A percentile compares a stretch with the other conserved stretches of the same genome.
Conservation (phyloP, 2,329 filamentous ascomycete species). For the Pseudogymnoascus sp. region DNA sequence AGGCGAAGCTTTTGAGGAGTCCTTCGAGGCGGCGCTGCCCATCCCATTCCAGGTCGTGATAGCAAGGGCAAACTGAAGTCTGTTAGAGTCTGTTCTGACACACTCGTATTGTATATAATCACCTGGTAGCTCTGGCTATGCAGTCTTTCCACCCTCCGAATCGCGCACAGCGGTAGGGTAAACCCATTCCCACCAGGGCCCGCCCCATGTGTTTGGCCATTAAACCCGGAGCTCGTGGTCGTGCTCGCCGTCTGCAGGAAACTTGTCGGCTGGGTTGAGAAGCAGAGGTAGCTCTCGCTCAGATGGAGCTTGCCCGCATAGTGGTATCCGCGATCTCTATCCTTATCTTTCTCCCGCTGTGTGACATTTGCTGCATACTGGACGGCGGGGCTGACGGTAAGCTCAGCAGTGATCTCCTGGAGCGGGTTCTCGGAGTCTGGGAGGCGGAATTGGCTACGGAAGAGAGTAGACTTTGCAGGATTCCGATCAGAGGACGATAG, state of each 20-base stretch:
- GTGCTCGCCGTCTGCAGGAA: slow-evolving; percentile 75
- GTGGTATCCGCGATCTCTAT: slow-evolving; percentile 64
- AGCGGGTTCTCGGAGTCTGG: slow-evolving; percentile 86
- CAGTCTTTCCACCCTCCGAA: slow-evolving; percentile 82
- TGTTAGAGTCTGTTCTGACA: slow-evolving; percentile 17
- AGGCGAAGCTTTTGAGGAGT: slow-evolving; percentile 30
- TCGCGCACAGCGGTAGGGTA: slow-evolving; percentile 83
- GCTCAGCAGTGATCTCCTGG: slow-evolving; percentile 92
- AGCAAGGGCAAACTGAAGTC: slow-evolving; percentile 68
- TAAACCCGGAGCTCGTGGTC: slow-evolving; percentile 73
- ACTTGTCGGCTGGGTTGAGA: slow-evolving; percentile 86
- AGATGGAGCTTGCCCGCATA: slow-evolving; percentile 90
- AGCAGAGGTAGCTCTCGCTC: slow-evolving; percentile 91
- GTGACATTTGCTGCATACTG: slow-evolving; percentile 45
- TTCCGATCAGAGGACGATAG: slow-evolving; percentile 67
- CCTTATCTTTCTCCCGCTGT: slow-evolving; percentile 61
- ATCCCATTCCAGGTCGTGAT: slow-evolving; percentile 91
- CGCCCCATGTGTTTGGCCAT: slow-evolving; percentile 84
- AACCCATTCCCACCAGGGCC: slow-evolving; percentile 94
- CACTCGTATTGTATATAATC: slow-evolving; percentile 17
- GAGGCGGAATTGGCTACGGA: slow-evolving; percentile 93
- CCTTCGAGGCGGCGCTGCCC: slow-evolving; percentile 45
- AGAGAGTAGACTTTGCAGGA: slow-evolving; percentile 85
- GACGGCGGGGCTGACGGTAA: slow-evolving; percentile 67
- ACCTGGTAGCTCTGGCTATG: slow-evolving; percentile 83